Evolutionary conservation across 495 filamentous ascomycete genomes (phyloP).

Genomic region (Darksidea phi): DNA sequence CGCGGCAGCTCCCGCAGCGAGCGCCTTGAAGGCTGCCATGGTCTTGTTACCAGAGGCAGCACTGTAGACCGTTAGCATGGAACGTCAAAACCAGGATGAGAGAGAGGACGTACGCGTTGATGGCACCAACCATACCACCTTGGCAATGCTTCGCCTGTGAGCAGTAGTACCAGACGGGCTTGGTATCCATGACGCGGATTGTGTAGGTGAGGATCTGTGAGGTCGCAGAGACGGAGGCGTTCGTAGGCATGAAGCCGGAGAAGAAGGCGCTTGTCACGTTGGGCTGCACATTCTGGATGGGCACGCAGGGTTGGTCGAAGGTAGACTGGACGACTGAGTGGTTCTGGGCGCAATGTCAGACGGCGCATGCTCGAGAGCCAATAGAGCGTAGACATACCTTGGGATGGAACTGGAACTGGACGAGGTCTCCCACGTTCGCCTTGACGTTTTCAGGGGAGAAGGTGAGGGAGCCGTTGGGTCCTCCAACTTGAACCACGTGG

Average conservation of each 20-base stretch:
- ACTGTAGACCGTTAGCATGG: conserved; percentile 14
- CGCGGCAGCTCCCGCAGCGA: conserved; percentile 18
- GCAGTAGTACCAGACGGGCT: conserved; percentile 48
- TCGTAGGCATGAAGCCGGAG: conserved; percentile 43
- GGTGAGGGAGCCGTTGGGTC: conserved; percentile 31
- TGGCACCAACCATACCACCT: conserved; percentile 44
- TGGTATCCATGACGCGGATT: conserved; percentile 44
- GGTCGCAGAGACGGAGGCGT: not conserved
- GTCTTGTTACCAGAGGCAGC: conserved; percentile 31
- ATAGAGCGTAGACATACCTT: conserved; percentile 38
- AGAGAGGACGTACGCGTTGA: conserved; percentile 40
- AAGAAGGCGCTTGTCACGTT: conserved; percentile 42
- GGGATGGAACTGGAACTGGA: conserved; percentile 57
- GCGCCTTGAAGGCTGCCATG: conserved; percentile 19
- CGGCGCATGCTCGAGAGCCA: conserved; percentile 1
- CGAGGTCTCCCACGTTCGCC: conserved; percentile 47
- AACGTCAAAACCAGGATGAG: not conserved
- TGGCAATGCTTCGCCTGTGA: conserved; percentile 46
- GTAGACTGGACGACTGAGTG: conserved; percentile 50
- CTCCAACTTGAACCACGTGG: conserved; percentile 36
- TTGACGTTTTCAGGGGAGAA: conserved; percentile 46
- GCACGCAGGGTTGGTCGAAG: conserved; percentile 47
- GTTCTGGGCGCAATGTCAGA: conserved; percentile 39
- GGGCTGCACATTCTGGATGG: conserved; percentile 33
- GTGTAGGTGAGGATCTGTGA: conserved; percentile 30